Percentiles rank a stretch among this genome's conserved stretches.
Evolutionary conservation across 306 rosid species (phyloP).

Genomic region (Quercus alba): DNA sequence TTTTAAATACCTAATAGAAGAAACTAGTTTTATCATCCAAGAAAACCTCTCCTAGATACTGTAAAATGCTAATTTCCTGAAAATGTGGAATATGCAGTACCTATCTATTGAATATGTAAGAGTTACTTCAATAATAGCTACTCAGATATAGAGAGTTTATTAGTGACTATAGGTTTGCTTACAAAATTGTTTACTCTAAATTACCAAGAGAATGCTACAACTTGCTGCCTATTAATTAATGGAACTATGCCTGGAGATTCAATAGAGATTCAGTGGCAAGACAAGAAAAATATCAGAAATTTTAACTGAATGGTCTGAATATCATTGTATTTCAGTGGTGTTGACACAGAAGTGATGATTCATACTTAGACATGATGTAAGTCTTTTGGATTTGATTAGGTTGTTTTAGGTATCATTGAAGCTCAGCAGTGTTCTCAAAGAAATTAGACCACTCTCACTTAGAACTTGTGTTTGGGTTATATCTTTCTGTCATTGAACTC

Average conservation of each 20-base stretch:
- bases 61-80: not conserved
- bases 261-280: no score
- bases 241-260: not conserved
- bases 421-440: not conserved
- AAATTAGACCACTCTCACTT: not conserved
- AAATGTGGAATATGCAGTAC: not conserved
- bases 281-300: no score
- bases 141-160: not conserved
- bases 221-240: not conserved
- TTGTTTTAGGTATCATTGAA: not conserved
- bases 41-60: not conserved
- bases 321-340: no score
- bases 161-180: not conserved
- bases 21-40: not conserved
- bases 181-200: not conserved
- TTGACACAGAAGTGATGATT: not conserved
- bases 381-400: not conserved
- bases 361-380: not conserved
- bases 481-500: not conserved
- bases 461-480: not conserved
- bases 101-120: not conserved
- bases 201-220: no score
- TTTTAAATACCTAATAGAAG: not conserved
- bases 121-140: not conserved
- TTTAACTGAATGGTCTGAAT: no score